These are phyloP conservation scores for Leishmania major DNA, from an alignment of 208 protist species.

Conservation along the genomic window DNA sequence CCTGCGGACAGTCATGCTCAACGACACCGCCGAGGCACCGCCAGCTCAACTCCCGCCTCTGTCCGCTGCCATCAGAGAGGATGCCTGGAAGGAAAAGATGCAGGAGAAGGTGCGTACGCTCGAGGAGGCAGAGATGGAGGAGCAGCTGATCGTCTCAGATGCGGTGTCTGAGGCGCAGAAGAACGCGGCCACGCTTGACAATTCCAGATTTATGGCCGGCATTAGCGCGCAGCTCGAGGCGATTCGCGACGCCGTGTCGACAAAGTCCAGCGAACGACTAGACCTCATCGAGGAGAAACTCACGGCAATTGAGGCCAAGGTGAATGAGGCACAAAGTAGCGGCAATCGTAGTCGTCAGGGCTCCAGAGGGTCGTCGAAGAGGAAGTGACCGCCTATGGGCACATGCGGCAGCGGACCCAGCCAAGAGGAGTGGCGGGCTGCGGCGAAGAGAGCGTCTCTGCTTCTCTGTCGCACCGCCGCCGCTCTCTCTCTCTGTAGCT, in stretches of 20 bases:
- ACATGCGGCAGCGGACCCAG: no score
- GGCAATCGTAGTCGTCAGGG: conserved; percentile 21
- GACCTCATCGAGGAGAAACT: conserved; percentile 82
- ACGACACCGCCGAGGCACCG: conserved; percentile 51
- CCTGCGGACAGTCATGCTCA: conserved; percentile 53
- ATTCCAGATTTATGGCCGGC: conserved; percentile 65
- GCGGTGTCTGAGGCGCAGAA: conserved; percentile 46
- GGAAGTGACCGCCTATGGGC: conserved; percentile 19
- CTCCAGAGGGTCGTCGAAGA: conserved; percentile 38
- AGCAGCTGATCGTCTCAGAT: conserved; percentile 37
- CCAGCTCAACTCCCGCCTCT: conserved; percentile 66
- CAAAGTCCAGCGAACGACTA: conserved; percentile 54
- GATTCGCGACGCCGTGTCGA: conserved; percentile 72
- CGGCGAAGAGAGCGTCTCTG: neutral
- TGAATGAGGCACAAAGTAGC: conserved; percentile 36
- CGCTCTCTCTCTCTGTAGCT: neutral
- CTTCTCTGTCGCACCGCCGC: neutral
- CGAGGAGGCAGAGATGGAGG: conserved; percentile 64
- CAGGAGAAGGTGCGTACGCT: conserved; percentile 60
- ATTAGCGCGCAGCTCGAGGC: conserved; percentile 78
- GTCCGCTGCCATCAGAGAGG: conserved; percentile 48
- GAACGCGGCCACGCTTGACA: conserved; percentile 47
- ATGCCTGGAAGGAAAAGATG: conserved; percentile 67
- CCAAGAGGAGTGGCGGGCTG: neutral
- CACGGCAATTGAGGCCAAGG: conserved; percentile 71